Evolutionary conservation across 1,284 basidiomycete genomes (phyloP).

Genomic region (Heterobasidion parviporum): DNA sequence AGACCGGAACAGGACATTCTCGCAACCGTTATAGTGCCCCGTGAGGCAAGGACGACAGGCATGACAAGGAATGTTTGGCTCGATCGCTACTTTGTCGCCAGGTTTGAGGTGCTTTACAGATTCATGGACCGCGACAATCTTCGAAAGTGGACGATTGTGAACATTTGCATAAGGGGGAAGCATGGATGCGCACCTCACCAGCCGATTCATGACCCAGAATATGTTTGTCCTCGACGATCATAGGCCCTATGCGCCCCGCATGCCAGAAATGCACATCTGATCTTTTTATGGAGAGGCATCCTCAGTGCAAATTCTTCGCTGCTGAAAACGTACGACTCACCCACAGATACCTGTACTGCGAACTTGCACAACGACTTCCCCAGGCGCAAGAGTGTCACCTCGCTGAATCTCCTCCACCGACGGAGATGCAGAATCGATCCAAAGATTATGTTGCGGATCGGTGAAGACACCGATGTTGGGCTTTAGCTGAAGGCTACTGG

Average conservation of each 20-base stretch:
- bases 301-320: constrained; percentile 25
- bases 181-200: constrained; percentile 33
- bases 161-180: neutral
- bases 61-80: constrained; percentile 56
- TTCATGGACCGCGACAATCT: constrained; percentile 8
- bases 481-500: constrained; percentile 4
- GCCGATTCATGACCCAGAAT: constrained; percentile 51
- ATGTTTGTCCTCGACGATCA: constrained; percentile 46
- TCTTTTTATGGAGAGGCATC: neutral
- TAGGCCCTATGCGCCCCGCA: constrained; percentile 54
- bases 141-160: neutral
- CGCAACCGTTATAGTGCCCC: constrained; percentile 49
- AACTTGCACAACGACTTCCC: constrained; percentile 49
- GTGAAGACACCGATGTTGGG: constrained; percentile 14
- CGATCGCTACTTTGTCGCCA: constrained; percentile 60
- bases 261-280: constrained; percentile 59
- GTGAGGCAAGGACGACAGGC: constrained; percentile 49
- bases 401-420: constrained; percentile 5
- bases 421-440: constrained; percentile 10
- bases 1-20: constrained; percentile 58
- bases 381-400: constrained; percentile 4
- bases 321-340: constrained; percentile 21
- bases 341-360: constrained; percentile 60
- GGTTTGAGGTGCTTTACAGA: constrained; percentile 8
- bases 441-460: constrained; percentile 11